Base-by-base conservation (phyloP, 768 basidiomycete genomes). In the Chalciporus piperatus region DNA sequence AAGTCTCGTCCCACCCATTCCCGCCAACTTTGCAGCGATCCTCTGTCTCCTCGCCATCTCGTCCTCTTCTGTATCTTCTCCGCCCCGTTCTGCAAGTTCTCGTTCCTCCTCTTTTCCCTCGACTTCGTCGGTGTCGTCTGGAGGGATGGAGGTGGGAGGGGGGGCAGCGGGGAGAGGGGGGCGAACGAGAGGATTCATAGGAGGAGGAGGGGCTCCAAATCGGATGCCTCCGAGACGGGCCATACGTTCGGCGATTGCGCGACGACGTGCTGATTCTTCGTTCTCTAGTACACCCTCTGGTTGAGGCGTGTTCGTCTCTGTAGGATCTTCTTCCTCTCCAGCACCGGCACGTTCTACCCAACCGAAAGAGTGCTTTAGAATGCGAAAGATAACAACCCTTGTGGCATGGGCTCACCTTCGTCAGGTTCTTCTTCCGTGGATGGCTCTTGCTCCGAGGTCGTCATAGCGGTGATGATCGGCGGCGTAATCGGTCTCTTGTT, bases 191-290 rank as follows among this genome's bases (percentile, higher is more conserved):
- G 76, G 73, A 39, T 62, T 64, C 59, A 65, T 68, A 10, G 61
- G 54, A 1, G 83, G 81, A 14, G 83, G 81, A 14, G 86, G 86
- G 40, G 78, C 83, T 1, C 91, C 91, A 57, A 94, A 87, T 55
- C 80, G 82, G 63, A 96, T 85, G 3, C 89, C 91, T 14, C 94
- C 92, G 0, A 97, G 75, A 61, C 84, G 91, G 1, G 93, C 93
- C 93, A 97, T 95, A n/a, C 94, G 80, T 51, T 96, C 92, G 1
- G 93, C 92, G 33, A 97, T 89, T 2, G 88, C 88, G 27, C 76
- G 77, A 20, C 84, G 79, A 43, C 85, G 76, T 2, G 68, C 70
- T 20, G 81, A 77, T 50, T 80, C 80, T 1, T 72, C 72, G 45
- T 79, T 76, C 51, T 75, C 74, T n/a, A n/a, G n/a, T n/a, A 57